Evolutionary conservation across 148 eudicot genomes (phyloP), one percentile per base, ranked within the genome.

Genomic region (Camellia sinensis): DNA sequence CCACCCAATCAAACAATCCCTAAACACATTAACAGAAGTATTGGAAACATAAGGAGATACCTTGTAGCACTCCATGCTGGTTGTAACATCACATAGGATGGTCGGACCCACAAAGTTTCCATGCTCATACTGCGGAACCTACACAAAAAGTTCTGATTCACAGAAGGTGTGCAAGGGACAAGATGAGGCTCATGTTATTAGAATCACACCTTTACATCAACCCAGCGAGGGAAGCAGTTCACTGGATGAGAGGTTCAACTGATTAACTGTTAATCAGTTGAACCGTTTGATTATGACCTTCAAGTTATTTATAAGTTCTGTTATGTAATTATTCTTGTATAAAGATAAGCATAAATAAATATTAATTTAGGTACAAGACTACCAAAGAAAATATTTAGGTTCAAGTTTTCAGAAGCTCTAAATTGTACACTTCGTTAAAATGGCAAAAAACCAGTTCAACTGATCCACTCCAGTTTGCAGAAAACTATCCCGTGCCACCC

Each of bases 91-190:
- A 82, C 83, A 83, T 75, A 88, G 75, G 67, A 88, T 85, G n/a
- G 88, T 88, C 46, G 90, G 90, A 74, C 90, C 90, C 48, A 88
- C 68, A 77, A 88, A 88, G 70, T 84, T 83, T 68, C 90, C 90
- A 14, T 62, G 45, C 72, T 81, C 85, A 56, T 83, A 87, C 43
- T 79, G 71, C 15, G 90, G 86, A 79, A 88, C 88, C 90, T 88
- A 67, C 44, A 67, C 6, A 57, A 44, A 48, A 69, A 17, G 71
- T 53, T 56, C n/a, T 43, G 44, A 43, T 44, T 79, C 21, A 56
- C 14, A 46, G 60, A 66, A 48, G 57, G 57, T 54, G 57, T 45
- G 37, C 8, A 1, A 74, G 15, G 29, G 66, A 18, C 66, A 59
- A 59, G 37, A 73, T 5, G 37, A 19, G 52, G 72, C 10, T 15